These are phyloP conservation scores for Penicillium brasilianum DNA, from an alignment of 2,329 filamentous ascomycete species.

Conservation along the genomic window DNA sequence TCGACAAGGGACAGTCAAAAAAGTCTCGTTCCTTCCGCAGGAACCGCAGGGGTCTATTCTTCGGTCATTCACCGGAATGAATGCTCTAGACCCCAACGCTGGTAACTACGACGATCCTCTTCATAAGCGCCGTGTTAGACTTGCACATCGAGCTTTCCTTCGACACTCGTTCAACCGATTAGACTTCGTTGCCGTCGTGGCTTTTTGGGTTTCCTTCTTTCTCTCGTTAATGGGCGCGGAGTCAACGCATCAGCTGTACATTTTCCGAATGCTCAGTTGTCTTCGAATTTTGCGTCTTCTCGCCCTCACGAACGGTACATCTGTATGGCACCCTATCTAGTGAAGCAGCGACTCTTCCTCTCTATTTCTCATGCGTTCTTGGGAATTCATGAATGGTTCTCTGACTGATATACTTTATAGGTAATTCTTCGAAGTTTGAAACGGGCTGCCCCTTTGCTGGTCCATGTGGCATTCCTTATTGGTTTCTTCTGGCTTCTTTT, in stretches of 20 bases:
- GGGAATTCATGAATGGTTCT: neutral
- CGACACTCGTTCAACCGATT: constrained; percentile 95
- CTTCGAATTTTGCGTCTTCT: constrained; percentile 90
- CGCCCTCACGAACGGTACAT: constrained; percentile 88
- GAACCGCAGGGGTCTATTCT: constrained; percentile 63
- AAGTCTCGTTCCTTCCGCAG: constrained; percentile 48
- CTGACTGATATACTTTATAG: constrained; percentile 49
- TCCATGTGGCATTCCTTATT: constrained; percentile 92
- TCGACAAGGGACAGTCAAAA: constrained; percentile 69
- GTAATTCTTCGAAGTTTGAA: constrained; percentile 95
- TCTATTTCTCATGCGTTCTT: neutral
- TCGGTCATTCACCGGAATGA: constrained; percentile 75
- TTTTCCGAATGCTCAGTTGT: constrained; percentile 97
- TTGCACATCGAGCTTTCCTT: constrained; percentile 89
- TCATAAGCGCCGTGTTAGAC: constrained; percentile 80
- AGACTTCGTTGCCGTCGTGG: constrained; percentile 91
- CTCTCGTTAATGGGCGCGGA: constrained; percentile 74
- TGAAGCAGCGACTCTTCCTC: neutral
- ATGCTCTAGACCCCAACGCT: constrained; percentile 60
- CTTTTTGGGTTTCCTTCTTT: constrained; percentile 89
- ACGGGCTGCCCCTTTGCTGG: constrained; percentile 86
- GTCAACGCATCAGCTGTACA: constrained; percentile 72
- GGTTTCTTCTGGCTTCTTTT: constrained; percentile 98
- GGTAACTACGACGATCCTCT: constrained; percentile 65
- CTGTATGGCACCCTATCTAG: constrained; percentile 60